phyloP scores from a whole-genome alignment of 2,329 filamentous ascomycete species.

The Aureobasidium sp. region DNA sequence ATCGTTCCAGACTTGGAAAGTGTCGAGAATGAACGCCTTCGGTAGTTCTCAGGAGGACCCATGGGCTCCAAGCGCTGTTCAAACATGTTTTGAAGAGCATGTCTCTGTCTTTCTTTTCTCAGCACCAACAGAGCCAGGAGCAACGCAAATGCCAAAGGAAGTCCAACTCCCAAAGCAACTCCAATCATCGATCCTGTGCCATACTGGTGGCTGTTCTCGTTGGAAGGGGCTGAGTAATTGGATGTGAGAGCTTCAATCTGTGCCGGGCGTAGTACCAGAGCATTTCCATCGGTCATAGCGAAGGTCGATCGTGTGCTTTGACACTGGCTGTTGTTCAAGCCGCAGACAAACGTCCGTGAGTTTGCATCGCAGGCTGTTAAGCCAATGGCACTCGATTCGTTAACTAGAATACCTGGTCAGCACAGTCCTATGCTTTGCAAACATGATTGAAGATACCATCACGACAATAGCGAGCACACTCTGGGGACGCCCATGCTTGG shows the following conservation, averaged over 20 bases:
- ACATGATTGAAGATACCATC: conserved; percentile 16
- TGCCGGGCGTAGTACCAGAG: conserved; percentile 24
- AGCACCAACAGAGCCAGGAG: conserved; percentile 21
- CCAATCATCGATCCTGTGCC: conserved; percentile 25
- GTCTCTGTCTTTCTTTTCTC: conserved; percentile 18
- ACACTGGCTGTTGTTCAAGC: conserved; percentile 23
- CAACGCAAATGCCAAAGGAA: conserved; percentile 25
- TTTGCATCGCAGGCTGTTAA: conserved; percentile 16
- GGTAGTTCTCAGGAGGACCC: background rate
- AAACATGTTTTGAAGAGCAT: conserved; percentile 27
- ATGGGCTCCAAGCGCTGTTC: conserved; percentile 12
- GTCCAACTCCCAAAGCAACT: conserved; percentile 24
- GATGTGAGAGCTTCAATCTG: conserved; percentile 24
- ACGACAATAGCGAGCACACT: conserved; percentile 27
- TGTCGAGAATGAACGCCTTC: conserved; percentile 2
- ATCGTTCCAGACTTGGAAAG: conserved; percentile 5
- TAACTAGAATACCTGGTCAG: background rate
- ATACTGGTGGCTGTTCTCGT: conserved; percentile 17
- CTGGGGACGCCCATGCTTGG: conserved; percentile 25
- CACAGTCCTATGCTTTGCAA: background rate
- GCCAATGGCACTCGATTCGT: conserved; percentile 9
- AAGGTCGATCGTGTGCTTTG: conserved; percentile 23
- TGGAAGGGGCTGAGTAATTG: conserved; percentile 16
- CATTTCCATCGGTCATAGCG: conserved; percentile 21
- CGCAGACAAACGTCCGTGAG: conserved; percentile 27